phyloP scores from a whole-genome alignment of 1,139 yeast species.

The Pichia sp. region DNA sequence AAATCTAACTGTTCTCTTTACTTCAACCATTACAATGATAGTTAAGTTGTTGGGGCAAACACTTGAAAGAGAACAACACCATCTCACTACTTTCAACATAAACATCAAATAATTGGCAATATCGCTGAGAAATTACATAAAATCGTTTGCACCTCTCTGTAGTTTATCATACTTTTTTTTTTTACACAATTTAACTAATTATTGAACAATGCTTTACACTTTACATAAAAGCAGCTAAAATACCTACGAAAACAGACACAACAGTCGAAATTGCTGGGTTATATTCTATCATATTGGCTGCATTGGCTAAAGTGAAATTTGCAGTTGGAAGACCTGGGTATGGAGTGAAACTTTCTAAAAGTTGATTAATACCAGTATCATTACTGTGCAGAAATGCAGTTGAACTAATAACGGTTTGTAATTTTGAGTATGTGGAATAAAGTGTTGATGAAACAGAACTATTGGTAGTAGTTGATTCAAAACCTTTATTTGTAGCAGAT shows the following conservation, averaged over 20 bases:
- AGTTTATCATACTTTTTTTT: background rate
- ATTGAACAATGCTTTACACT: background rate
- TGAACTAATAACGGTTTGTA: background rate
- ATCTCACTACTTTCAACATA: background rate
- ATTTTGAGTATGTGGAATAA: no score
- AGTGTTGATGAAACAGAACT: background rate
- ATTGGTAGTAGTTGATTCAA: background rate
- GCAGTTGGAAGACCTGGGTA: slow-evolving; percentile 20
- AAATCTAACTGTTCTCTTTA: slow-evolving; percentile 82
- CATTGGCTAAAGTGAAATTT: slow-evolving; percentile 14
- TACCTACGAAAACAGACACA: background rate
- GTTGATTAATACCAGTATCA: slow-evolving; percentile 16
- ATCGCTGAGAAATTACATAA: background rate
- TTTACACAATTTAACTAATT: background rate
- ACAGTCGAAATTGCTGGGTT: background rate
- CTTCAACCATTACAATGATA: slow-evolving; percentile 27
- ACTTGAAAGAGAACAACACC: background rate
- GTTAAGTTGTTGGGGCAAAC: background rate
- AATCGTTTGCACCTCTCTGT: background rate
- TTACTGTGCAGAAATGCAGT: slow-evolving; percentile 7
- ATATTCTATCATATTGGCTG: background rate
- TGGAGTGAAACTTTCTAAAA: slow-evolving; percentile 16
- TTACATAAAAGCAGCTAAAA: background rate
- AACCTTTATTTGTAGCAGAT: background rate
- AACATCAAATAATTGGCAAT: background rate